A percentile compares a stretch with the other conserved stretches of the same genome.
Conservation (phyloP, 2,329 filamentous ascomycete species). For the Pseudogymnoascus pannorum region DNA sequence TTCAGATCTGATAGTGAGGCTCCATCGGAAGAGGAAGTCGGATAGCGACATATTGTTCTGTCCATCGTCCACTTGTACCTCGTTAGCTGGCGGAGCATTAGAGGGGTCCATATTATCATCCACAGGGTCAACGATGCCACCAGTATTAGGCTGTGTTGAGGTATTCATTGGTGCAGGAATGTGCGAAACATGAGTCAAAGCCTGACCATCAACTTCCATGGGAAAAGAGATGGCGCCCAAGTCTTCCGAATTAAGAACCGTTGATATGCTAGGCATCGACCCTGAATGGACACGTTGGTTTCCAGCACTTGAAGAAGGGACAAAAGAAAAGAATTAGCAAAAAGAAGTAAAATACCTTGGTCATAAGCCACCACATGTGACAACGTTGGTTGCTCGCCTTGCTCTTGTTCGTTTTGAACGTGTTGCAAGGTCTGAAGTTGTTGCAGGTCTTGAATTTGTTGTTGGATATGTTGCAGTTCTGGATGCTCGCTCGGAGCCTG, state of each 20-base stretch:
- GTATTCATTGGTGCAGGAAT: not conserved
- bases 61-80: constrained; percentile 25
- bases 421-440: not conserved
- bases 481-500: constrained; percentile 19
- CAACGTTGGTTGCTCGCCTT: constrained; percentile 16
- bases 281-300: constrained; percentile 11
- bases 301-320: not conserved
- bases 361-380: constrained; percentile 18
- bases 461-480: not conserved
- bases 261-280: constrained; percentile 10
- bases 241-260: not conserved
- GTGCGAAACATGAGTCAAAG: not conserved
- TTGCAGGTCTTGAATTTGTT: not conserved
- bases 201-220: not conserved
- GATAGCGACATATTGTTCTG: constrained; percentile 41
- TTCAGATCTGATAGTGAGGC: constrained; percentile 11
- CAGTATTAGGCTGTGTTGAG: not conserved
- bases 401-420: constrained; percentile 20
- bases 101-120: not conserved
- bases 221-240: not conserved
- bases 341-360: constrained; percentile 25
- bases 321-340: constrained; percentile 15
- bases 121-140: not conserved
- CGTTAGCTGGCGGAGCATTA: constrained; percentile 23
- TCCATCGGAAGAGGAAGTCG: constrained; percentile 46